Evolutionary conservation across 2,329 filamentous ascomycete genomes (phyloP).

Genomic region (Passalora sequoiae): DNA sequence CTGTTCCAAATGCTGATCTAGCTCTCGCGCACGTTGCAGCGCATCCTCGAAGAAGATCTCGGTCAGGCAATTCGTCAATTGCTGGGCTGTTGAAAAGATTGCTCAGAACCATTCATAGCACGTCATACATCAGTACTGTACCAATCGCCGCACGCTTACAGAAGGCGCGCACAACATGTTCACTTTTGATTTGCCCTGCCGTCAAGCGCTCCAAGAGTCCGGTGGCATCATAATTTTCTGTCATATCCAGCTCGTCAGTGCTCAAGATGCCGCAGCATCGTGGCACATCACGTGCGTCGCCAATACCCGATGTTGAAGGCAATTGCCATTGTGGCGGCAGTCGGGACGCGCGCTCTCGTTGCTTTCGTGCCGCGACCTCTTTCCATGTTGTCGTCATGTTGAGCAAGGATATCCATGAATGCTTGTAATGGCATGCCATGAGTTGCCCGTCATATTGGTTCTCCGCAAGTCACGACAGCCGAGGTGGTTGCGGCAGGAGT

Average conservation of each 20-base stretch:
- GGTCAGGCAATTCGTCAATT: slow-evolving; percentile 45
- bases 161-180: slow-evolving; percentile 36
- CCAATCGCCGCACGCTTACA: slow-evolving; percentile 44
- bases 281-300: slow-evolving; percentile 46
- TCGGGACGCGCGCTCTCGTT: slow-evolving; percentile 37
- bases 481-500: no score
- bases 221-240: slow-evolving; percentile 49
- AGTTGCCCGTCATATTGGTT: no score
- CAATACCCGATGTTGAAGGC: slow-evolving; percentile 16
- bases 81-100: slow-evolving; percentile 33
- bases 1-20: slow-evolving; percentile 37
- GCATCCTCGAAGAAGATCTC: slow-evolving; percentile 38
- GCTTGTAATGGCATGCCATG: no score
- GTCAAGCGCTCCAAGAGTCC: slow-evolving; percentile 36
- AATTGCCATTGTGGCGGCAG: slow-evolving; percentile 46
- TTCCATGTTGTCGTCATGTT: no score
- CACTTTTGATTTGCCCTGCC: slow-evolving; percentile 18
- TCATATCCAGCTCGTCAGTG: slow-evolving; percentile 50
- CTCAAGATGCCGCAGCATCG: slow-evolving; percentile 50
- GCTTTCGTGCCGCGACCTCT: no score
- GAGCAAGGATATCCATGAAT: no score
- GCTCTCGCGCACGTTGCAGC: slow-evolving; percentile 35
- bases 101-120: background rate
- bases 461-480: no score
- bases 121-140: background rate